Conservation (phyloP, 1,284 basidiomycete genomes). For the Cerioporus squamosus region DNA sequence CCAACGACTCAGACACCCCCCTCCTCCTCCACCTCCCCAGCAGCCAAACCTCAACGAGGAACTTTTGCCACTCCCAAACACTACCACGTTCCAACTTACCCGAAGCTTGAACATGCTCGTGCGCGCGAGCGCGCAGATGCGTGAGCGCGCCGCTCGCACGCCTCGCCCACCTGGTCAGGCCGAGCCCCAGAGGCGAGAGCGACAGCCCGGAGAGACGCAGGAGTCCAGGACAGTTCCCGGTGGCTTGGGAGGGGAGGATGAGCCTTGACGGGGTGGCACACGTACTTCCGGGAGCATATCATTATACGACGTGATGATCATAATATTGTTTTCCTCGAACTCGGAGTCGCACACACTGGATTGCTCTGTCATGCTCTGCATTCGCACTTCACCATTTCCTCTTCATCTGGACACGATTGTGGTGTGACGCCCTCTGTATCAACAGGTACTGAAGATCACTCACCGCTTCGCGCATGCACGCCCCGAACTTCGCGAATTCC, state of each 20-base stretch:
- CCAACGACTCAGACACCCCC: slow-evolving; percentile 56
- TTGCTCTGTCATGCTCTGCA: not conserved
- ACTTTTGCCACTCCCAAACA: slow-evolving; percentile 63
- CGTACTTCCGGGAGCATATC: slow-evolving; percentile 25
- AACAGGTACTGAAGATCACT: not conserved
- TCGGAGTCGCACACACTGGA: not conserved
- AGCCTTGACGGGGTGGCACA: slow-evolving; percentile 9
- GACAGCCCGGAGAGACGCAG: slow-evolving; percentile 16
- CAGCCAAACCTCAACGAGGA: slow-evolving; percentile 34
- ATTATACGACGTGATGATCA: not conserved
- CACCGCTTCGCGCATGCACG: slow-evolving; percentile 75
- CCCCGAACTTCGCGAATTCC: slow-evolving; percentile 78
- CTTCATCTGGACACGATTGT: slow-evolving; percentile 57
- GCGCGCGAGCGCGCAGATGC: slow-evolving; percentile 46
- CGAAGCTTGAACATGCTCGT: slow-evolving; percentile 56
- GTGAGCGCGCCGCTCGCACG: slow-evolving; percentile 31
- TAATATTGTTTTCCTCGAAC: not conserved
- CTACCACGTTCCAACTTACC: slow-evolving; percentile 56
- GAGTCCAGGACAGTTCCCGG: slow-evolving; percentile 45
- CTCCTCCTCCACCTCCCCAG: slow-evolving; percentile 41
- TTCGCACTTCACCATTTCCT: slow-evolving; percentile 54
- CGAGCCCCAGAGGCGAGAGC: slow-evolving; percentile 13
- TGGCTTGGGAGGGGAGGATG: slow-evolving; percentile 42
- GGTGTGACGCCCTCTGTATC: not conserved
- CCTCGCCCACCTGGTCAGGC: too few species aligned